These are phyloP conservation scores for Rosa lucieae DNA, from an alignment of 306 rosid genomes.

Conservation along the genomic window DNA sequence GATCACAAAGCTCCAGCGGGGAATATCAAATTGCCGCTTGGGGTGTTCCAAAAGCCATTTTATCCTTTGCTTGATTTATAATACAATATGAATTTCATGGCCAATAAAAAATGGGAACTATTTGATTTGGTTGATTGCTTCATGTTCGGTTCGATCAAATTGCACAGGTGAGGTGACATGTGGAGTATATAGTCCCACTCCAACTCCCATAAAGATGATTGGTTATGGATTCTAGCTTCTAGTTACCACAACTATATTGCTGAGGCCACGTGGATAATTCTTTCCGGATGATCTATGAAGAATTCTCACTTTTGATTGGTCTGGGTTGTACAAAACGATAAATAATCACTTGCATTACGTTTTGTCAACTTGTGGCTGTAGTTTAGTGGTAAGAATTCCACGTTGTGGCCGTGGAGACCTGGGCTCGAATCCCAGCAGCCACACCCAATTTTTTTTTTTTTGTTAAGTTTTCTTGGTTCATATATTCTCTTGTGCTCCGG, in stretches of 20 bases:
- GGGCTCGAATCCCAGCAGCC: slow-evolving; percentile 51
- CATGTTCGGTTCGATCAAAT: neutral
- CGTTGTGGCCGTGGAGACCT: slow-evolving; percentile 48
- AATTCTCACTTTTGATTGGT: neutral
- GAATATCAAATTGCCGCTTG: neutral
- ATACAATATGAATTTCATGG: neutral
- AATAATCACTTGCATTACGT: no score
- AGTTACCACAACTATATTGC: neutral
- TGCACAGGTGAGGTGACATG: neutral
- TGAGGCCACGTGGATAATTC: neutral
- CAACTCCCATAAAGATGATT: neutral
- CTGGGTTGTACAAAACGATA: neutral
- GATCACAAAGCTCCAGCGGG: neutral
- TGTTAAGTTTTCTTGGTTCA: neutral
- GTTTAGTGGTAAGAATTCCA: slow-evolving; percentile 48
- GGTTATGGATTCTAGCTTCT: neutral
- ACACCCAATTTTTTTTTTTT: neutral
- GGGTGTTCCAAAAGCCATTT: slow-evolving; percentile 2
- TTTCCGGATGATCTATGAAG: no score
- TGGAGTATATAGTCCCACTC: neutral
- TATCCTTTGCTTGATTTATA: neutral
- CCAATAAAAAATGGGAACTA: neutral
- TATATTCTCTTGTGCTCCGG: neutral
- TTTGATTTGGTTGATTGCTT: neutral
- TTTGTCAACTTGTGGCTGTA: slow-evolving; percentile 16